phyloP scores from a whole-genome alignment of 208 protist species.

The Trypanosoma conorhini region DNA sequence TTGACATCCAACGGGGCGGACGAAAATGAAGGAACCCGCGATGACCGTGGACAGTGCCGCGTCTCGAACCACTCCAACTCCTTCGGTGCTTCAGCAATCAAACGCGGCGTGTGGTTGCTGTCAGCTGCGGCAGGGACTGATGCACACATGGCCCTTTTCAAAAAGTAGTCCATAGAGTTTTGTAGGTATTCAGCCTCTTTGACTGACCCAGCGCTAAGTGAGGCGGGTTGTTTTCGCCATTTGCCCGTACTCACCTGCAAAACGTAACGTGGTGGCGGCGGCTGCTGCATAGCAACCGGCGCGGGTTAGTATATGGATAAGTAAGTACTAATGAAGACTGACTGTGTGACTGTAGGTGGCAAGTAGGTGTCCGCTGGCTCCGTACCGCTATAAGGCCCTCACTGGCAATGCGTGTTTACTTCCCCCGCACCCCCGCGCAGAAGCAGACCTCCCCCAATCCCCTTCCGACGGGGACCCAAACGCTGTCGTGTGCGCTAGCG shows the following conservation, averaged over 20 bases:
- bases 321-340: neutral
- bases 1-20: slow-evolving; percentile 18
- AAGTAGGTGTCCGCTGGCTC: neutral
- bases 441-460: neutral
- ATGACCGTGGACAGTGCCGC: neutral
- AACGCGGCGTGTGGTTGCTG: neutral
- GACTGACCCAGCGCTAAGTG: neutral
- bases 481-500: neutral
- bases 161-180: slow-evolving; percentile 70
- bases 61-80: slow-evolving; percentile 27
- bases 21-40: neutral
- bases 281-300: slow-evolving; percentile 14
- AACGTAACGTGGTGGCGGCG: slow-evolving; percentile 31
- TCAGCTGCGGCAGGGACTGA: neutral
- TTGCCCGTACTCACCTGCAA: slow-evolving; percentile 28
- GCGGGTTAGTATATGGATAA: neutral
- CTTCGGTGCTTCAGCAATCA: neutral
- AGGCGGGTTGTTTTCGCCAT: slow-evolving; percentile 19
- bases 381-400: neutral
- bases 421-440: neutral
- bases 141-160: slow-evolving; percentile 35
- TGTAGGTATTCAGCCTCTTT: slow-evolving; percentile 22
- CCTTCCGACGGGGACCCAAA: neutral
- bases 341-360: neutral
- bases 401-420: neutral